Evolutionary conservation across 2,329 filamentous ascomycete genomes (phyloP), one percentile per base, ranked within the genome.

Genomic region (Penicillium sp.): DNA sequence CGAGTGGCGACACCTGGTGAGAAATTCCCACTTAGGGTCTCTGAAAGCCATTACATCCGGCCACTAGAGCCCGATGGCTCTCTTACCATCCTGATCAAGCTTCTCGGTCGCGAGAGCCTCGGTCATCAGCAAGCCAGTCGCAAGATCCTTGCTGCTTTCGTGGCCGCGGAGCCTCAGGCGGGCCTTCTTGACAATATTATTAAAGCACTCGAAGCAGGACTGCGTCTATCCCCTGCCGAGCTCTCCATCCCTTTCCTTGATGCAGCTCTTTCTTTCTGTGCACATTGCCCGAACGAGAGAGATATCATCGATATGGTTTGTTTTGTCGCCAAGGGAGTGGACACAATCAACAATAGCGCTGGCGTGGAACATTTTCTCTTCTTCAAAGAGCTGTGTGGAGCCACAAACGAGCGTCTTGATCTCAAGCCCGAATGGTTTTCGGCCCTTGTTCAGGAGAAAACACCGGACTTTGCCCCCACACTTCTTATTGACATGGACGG

Each of bases 51-150:
- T 3, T 55, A 63, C 23, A 48, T 70, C 30, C 54, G 53, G 15
- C 47, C 60, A n/a, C 22, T 59, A 9, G 64, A 64, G 7, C 44
- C 45, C 16, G 55, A 57, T n/a, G 53, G 51, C 10, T 59, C 63
- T 23, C 43, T 68, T 22, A 35, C 59, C 9, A 27, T 68, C 35
- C 57, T 82, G 15, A 77, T 80, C 54, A 85, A 83, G 56, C 68
- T 88, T 16, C 68, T 88, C 17, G 67, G 69, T 13, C 69, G 83
- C 32, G 73, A 81, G 45, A 75, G 81, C 12, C 32, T 48, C 3
- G 27, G 33, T 52, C 79, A 78, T 37, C 59, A 62, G 0, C 45
- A 55, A 1, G 67, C 68, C 2, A 77, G 75, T 1, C 68, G 74
- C 33, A 65, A 62, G 9, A 82, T 88, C 35, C 57, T 88, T 32